Conservation (phyloP, 2,329 filamentous ascomycete species). For the Trichoderma semiorbis region DNA sequence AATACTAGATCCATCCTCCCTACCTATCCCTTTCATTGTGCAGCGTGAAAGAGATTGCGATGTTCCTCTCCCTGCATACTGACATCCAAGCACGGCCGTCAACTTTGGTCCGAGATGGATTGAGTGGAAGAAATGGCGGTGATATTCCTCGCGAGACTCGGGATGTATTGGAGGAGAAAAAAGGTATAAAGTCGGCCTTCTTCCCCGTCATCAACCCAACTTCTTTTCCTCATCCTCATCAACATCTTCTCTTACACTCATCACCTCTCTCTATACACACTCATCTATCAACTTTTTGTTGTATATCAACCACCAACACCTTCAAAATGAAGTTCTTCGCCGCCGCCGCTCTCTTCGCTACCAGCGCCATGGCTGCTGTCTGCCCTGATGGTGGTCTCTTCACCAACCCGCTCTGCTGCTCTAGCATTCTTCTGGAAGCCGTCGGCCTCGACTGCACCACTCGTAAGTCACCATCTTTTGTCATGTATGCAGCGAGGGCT, state of each 20-base stretch:
- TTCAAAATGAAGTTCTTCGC: constrained; percentile 9
- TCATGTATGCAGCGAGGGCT: too few relatives aligned
- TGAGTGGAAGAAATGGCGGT: neutral
- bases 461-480: neutral
- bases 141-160: neutral
- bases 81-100: neutral
- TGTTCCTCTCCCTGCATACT: constrained; percentile 1
- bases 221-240: neutral
- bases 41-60: neutral
- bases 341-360: neutral
- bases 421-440: too few relatives aligned
- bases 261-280: neutral
- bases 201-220: neutral
- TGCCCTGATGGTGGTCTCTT: too few relatives aligned
- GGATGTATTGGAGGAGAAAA: neutral
- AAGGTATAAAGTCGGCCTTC: neutral
- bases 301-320: neutral
- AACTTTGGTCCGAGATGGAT: neutral
- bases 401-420: too few relatives aligned
- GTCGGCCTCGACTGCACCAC: neutral
- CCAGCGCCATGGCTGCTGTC: neutral
- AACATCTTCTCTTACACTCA: neutral
- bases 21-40: constrained; percentile 10
- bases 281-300: neutral
- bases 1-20: neutral